phyloP scores from a whole-genome alignment of 495 filamentous ascomycete genomes.

The Talaromyces stipitatus region DNA sequence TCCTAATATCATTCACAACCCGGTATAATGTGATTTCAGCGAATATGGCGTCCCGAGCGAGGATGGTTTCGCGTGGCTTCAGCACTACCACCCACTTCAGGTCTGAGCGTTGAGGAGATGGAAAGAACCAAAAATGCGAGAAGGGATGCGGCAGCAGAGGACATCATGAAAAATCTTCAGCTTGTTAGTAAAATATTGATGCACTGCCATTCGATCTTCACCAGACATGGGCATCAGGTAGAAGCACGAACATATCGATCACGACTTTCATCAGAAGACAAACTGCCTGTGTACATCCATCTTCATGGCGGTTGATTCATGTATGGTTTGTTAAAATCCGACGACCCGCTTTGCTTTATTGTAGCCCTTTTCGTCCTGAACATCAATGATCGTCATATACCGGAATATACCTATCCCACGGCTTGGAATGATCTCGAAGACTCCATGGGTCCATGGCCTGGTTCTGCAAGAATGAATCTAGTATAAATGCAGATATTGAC shows the following conservation, averaged over 20 bases:
- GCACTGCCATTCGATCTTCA: slow-evolving; percentile 24
- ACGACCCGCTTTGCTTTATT: slow-evolving; percentile 38
- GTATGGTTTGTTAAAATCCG: slow-evolving; percentile 33
- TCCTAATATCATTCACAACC: not conserved
- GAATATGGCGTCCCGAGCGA: slow-evolving; percentile 28
- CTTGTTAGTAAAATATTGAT: slow-evolving; percentile 14
- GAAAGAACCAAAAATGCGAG: slow-evolving; percentile 19
- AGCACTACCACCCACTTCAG: slow-evolving; percentile 16
- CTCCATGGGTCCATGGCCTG: slow-evolving; percentile 38
- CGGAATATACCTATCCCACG: slow-evolving; percentile 32
- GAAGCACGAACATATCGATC: slow-evolving; percentile 39
- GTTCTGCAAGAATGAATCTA: slow-evolving; percentile 26
- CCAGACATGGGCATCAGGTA: slow-evolving; percentile 33
- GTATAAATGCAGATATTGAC: slow-evolving; percentile 25
- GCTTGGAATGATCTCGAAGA: slow-evolving; percentile 42
- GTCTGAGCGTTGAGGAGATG: slow-evolving; percentile 17
- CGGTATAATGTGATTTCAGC: slow-evolving; percentile 33
- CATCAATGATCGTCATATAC: slow-evolving; percentile 42
- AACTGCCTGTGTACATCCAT: slow-evolving; percentile 39
- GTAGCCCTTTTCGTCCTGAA: slow-evolving; percentile 33
- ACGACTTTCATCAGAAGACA: slow-evolving; percentile 9
- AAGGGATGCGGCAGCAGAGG: slow-evolving; percentile 27
- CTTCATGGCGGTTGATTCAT: slow-evolving; percentile 45
- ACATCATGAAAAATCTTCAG: slow-evolving; percentile 18
- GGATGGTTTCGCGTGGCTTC: slow-evolving; percentile 34